Conservation (phyloP, 179 eudicot genomes). For the Gypsophila paniculata region DNA sequence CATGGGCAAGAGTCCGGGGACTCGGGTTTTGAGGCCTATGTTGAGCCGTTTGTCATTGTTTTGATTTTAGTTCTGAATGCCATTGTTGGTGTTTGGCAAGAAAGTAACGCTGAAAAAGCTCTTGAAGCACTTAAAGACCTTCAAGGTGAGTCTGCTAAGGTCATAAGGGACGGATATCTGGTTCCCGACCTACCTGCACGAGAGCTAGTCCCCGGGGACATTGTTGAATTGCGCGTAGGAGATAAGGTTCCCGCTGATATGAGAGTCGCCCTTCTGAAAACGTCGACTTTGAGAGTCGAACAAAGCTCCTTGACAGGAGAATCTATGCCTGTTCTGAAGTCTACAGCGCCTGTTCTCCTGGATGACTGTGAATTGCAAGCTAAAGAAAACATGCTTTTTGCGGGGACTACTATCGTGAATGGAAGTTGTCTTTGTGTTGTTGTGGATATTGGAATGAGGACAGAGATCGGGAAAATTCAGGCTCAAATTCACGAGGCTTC, state of each 20-base stretch:
- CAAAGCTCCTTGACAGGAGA: constrained; percentile 87
- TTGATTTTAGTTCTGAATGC: constrained; percentile 68
- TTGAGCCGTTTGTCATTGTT: constrained; percentile 75
- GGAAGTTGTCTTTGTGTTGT: constrained; percentile 62
- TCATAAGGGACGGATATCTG: constrained; percentile 56
- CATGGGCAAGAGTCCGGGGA: constrained; percentile 48
- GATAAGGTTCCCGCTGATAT: constrained; percentile 88
- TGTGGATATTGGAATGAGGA: constrained; percentile 48
- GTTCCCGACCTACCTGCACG: constrained; percentile 67
- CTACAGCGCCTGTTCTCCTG: constrained; percentile 31
- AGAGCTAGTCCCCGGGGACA: constrained; percentile 82
- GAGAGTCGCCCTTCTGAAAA: constrained; percentile 56
- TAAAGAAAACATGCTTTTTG: constrained; percentile 79
- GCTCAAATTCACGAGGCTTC: constrained; percentile 63
- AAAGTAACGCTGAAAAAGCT: constrained; percentile 79
- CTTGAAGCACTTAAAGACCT: constrained; percentile 86
- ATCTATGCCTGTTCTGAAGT: constrained; percentile 70
- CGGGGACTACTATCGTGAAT: constrained; percentile 76
- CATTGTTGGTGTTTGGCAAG: constrained; percentile 91
- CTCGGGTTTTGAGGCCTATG: constrained; percentile 53
- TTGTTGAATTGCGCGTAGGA: constrained; percentile 73
- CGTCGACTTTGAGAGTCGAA: constrained; percentile 70
- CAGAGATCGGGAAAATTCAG: constrained; percentile 61
- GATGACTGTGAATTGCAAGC: constrained; percentile 76
- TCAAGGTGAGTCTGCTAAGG: constrained; percentile 71